Base-by-base conservation (phyloP, 169 alveolate species). In the Cryptosporidium sp. region DNA sequence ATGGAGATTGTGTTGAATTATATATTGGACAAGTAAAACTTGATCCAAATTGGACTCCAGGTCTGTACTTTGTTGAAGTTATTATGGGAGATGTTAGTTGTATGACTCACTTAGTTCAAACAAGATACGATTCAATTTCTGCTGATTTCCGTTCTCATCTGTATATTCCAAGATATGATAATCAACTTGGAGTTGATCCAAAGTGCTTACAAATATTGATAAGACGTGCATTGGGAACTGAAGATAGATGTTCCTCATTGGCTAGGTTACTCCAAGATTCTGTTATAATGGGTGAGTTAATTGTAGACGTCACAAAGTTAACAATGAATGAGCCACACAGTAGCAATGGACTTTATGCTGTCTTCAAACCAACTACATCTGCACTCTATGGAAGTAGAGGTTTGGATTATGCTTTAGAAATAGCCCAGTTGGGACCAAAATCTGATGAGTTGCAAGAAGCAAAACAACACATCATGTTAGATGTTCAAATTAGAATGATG, bases 81-180 rank as follows among this genome's bases (percentile, higher is more conserved):
- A 80, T 80, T 37, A 80, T 80, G 89, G 89, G 89, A 14, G 89
- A 80, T 44, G 89, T 80, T 5, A 80, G 89, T 62, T 80, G 89
- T n/a, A 65, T 80, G 73, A 80, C 89, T 21, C 89, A 80, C 31
- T 80, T 80, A 44, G 89, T 80, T 23, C 89, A 80, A 65, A 80
- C 89, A 48, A 51, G 89, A 23, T 80, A 80, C 26, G 89, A 80
- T 80, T 62, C 80, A 33, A 65, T 65, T 0, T 60, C 75, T 44
- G 89, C 89, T n/a, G 89, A 80, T 62, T 80, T 80, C 26, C 89
- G 89, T 33, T 80, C 89, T 33, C 89, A 80, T 60, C 23, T 80
- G 37, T 80, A 80, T 67, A 80, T 80, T 80, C 89, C 89, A 45
- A 80, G 80, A 67, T 80, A 80, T 21, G 89, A 80, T 26, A 80